These are phyloP conservation scores for Eucalyptus guilfoylei DNA, from an alignment of 345 rosid species.

Conservation along the genomic window DNA sequence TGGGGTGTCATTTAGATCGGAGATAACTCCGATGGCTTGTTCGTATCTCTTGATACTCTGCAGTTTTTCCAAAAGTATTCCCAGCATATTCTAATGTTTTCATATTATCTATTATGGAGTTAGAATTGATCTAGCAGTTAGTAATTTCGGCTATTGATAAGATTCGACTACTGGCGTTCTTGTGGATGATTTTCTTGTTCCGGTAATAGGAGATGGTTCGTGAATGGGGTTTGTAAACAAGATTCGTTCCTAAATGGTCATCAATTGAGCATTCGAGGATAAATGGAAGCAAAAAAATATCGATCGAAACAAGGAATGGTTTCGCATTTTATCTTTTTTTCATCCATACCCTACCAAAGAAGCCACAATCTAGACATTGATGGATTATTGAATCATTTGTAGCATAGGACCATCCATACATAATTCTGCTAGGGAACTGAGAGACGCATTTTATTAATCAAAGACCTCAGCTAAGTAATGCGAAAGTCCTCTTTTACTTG, in stretches of 20 bases:
- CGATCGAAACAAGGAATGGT: background rate
- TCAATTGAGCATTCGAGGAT: background rate
- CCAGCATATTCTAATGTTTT: background rate
- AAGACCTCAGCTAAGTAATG: background rate
- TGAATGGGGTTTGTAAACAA: background rate
- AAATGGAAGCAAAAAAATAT: background rate
- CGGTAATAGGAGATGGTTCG: background rate
- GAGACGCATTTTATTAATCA: background rate
- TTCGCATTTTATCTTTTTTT: background rate
- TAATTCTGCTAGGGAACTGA: background rate
- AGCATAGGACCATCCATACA: background rate
- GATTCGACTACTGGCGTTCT: background rate
- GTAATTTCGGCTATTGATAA: fast-evolving
- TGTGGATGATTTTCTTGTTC: background rate
- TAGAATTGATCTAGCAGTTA: background rate
- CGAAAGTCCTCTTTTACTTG: background rate
- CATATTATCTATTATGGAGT: fast-evolving
- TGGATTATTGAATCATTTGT: background rate
- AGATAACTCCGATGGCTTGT: fast-evolving
- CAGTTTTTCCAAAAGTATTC: background rate
- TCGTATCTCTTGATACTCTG: background rate
- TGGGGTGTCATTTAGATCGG: background rate
- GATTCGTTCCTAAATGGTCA: background rate
- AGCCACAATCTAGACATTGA: background rate
- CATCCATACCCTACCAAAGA: background rate